Evolutionary conservation across 768 basidiomycete genomes (phyloP).

Genomic region (Clitopilus passeckerianus): DNA sequence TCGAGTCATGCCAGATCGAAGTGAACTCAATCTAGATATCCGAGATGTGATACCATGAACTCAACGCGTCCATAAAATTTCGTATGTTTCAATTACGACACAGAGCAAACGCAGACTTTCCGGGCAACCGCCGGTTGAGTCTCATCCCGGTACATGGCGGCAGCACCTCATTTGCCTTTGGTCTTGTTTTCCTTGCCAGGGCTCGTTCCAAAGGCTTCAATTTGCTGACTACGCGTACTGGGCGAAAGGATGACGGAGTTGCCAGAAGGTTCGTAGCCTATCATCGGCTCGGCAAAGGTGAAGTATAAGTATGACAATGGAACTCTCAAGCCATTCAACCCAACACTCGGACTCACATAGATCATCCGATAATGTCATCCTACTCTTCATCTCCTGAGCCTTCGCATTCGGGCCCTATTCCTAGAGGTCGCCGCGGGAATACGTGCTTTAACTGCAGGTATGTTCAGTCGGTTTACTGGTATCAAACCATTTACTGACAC

Average conservation of each 20-base stretch:
- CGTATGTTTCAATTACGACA: background rate
- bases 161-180: background rate
- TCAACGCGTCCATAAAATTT: background rate
- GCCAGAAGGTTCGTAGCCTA: background rate
- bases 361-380: background rate
- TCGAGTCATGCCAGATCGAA: background rate
- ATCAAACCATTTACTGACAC: background rate
- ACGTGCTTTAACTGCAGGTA: slow-evolving; percentile 11
- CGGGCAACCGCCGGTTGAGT: background rate
- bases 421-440: background rate
- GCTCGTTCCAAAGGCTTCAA: background rate
- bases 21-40: background rate
- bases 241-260: background rate
- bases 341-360: background rate
- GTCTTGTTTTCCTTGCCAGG: background rate
- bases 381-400: background rate
- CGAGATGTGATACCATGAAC: background rate
- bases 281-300: background rate
- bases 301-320: background rate
- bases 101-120: too few relatives aligned
- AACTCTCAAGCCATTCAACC: background rate
- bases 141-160: background rate
- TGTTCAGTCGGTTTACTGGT: background rate
- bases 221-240: background rate
- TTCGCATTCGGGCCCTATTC: background rate